Conservation (phyloP, 192 early-diverging fungal genomes). For the Funneliformis mosseae region DNA sequence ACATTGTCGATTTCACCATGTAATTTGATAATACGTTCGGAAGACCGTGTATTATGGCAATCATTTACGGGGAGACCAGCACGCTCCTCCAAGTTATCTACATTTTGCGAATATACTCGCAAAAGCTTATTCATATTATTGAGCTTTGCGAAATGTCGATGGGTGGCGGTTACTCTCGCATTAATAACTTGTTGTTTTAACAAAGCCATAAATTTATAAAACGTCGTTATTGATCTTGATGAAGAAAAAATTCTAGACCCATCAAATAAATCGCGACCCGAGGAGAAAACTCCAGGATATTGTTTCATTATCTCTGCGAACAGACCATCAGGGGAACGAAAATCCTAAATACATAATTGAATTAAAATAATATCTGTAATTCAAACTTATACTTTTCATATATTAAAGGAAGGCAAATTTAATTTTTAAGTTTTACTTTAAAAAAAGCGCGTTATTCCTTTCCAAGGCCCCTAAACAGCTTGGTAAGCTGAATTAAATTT, state of each 20-base stretch:
- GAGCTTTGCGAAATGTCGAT: conserved; percentile 72
- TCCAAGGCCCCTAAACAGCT: neutral
- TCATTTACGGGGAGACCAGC: conserved; percentile 11
- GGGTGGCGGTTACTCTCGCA: conserved; percentile 74
- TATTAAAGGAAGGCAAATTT: neutral
- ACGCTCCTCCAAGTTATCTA: conserved; percentile 79
- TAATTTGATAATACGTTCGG: neutral
- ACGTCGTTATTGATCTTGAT: conserved; percentile 54
- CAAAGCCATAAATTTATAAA: conserved; percentile 80
- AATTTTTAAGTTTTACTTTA: neutral
- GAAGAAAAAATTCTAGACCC: conserved; percentile 65
- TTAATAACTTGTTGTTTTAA: conserved; percentile 63
- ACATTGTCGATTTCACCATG: neutral
- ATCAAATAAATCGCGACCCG: conserved; percentile 78
- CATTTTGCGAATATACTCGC: conserved; percentile 92
- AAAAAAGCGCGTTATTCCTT: neutral
- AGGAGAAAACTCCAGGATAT: conserved; percentile 61
- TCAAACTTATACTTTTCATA: neutral
- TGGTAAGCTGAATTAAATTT: neutral
- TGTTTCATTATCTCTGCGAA: conserved; percentile 72
- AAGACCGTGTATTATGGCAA: neutral
- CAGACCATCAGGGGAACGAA: conserved; percentile 72
- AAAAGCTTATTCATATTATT: conserved; percentile 73
- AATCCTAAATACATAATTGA: conserved; percentile 55
- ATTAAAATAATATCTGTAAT: neutral